Base-by-base conservation (phyloP, 768 basidiomycete genomes). In the Phlebiopsis flavidoalba region DNA sequence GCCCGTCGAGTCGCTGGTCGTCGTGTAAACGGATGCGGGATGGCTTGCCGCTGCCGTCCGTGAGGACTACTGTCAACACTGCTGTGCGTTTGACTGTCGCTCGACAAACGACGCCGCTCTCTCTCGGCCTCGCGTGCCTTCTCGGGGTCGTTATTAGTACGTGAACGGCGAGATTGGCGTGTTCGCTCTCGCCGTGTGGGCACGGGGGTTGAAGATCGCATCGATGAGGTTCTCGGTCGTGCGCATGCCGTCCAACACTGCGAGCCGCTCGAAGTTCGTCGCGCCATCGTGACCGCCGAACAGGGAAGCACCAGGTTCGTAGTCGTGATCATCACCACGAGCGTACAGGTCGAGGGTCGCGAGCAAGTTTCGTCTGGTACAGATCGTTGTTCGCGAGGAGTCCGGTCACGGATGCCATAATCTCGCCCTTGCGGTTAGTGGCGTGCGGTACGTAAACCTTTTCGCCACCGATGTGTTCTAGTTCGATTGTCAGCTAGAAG, bases 171-270 rank as follows among this genome's bases (percentile, higher is more conserved):
- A 62, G 33, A 57, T 60, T 48, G 60, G 50, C 10, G 48, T 22
- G 15, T 51, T 61, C 15, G 66, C 49, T 31, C 26, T 2, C 26
- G 26, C n/a, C n/a, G n/a, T n/a, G 40, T 63, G 67, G 1, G 77
- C 79, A 1, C 79, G 78, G 1, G 91, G 90, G 65, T 93, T 93
- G 70, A 93, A 93, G 24, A 93, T 70, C 5, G 88, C 84, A 58
- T 93, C 91, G 67, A 92, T 91, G 46, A 93, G 78, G 40, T 77
- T 77, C 69, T 89, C 89, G 0, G 89, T 91, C 14, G 84, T 83
- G 54, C 81, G 81, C 1, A 85, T 80, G 0, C 87, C 85, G 62
- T 81, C 59, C 3, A 82, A 80, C 17, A 74, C 68, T 1, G 84
- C 84, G 7, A 88, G 76, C 24, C 67, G 67, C 59, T 72, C 64